Evolutionary conservation across 1,284 basidiomycete genomes (phyloP), one percentile per base, ranked within the genome.

Genomic region (Dichomitus squalens): DNA sequence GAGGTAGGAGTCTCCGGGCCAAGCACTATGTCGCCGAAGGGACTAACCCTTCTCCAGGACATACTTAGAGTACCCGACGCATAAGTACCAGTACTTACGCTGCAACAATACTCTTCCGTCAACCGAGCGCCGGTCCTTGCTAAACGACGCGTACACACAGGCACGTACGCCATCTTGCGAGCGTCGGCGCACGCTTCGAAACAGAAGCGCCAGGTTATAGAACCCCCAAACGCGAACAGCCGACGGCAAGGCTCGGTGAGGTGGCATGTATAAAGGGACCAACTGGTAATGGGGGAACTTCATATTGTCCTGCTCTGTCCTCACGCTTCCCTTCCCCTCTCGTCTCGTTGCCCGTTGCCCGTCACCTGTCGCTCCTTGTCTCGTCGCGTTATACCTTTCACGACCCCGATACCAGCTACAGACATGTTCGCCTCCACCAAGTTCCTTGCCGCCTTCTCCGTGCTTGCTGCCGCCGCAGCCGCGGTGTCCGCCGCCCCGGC

Each of bases 401-500:
- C 57, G 49, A 58, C 57, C 53, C 44, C 48, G 36, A 35, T 49
- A 52, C 52, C 56, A 29, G 25, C 18, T 16, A 18, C 38, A 47
- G 29, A 23, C 49, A 68, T 68, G 66, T 60, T 68, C 62, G 50
- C 57, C 46, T 46, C 61, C 59, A 62, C 56, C 23, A 59, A 61
- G 62, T 53, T 71, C 64, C 39, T 66, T 52, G 55, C 59, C 31
- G 49, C 67, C 60, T 50, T 66, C 54, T 57, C 69, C 5, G 55
- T 64, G 49, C 52, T 70, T 58, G 63, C 66, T 39, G 58, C 66
- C 40, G 65, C 67, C 35, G 62, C 61, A 41, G 25, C 61, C 44
- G 57, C 61, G 31, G 66, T 64, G 59, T 50, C 27, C 52, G 70
- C 73, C 18, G 72, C 73, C 4, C 73, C 73, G n/a, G 14, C 63